Base-by-base conservation (phyloP, 2,329 filamentous ascomycete species). In the Coniochaeta prunicola region DNA sequence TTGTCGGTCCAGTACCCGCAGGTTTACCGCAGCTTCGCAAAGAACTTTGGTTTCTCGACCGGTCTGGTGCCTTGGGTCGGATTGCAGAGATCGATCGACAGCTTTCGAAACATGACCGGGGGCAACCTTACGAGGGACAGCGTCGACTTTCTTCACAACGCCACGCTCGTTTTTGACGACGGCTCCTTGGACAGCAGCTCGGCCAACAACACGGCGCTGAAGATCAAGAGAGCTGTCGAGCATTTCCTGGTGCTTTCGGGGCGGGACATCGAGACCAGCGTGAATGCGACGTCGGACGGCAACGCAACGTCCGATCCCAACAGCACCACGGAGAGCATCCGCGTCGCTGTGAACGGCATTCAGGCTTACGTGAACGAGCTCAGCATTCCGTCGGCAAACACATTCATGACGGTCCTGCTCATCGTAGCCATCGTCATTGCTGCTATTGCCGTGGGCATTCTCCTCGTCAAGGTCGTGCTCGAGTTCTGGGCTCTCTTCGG, bases 361-460 rank as follows among this genome's bases (percentile, higher is more conserved):
- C 83, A 92, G 71, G 90, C 84, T 31, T 96, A 89, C 68, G 88
- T 87, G n/a, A 86, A 96, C 70, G 81, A 92, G 70, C 82, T 96
- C 59, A 86, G 84, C 48, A 92, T 97, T 57, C 94, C 94, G 19
- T 84, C 89, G 65, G 86, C 90, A 55, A 96, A 97, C 76, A 92
- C 91, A 1, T 97, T 97, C 77, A 96, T 99, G 92, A 97, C 91
- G 0, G 87, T 96, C 4, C 82, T 97, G 1, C 79, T 97, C 57
- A 79, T 97, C 60, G 93, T 96, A 61, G 90, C 91, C 62, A 94
- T 96, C 64, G 80, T 96, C 57, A 84, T 97, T 63, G 92, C 86
- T 4, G 83, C 84, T 34, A 93, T 97, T 64, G 88, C 90, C 48
- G 89, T 96, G 26, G 86, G 90, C 28, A 92, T 97, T 64, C 80